Conservation (phyloP, 176 grass and related monocot species). For the Bromus sterilis region DNA sequence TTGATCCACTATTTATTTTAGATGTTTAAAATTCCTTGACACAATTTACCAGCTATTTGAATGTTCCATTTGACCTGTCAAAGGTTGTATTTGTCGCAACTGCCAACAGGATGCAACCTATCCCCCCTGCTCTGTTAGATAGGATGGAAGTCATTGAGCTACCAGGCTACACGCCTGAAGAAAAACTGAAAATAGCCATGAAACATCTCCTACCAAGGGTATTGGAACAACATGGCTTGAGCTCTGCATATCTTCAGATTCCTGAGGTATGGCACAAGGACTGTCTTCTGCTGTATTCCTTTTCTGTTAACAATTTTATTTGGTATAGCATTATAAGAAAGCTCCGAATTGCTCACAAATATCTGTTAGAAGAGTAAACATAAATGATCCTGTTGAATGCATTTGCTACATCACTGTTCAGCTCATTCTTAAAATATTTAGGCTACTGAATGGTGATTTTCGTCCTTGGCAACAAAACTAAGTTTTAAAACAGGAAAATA, state of each 20-base stretch:
- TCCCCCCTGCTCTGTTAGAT: constrained; percentile 85
- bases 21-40: constrained; percentile 43
- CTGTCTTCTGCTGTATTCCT: constrained; percentile 8
- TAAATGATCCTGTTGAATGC: not conserved
- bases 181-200: constrained; percentile 95
- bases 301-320: not conserved
- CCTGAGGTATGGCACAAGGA: constrained; percentile 59
- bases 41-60: constrained; percentile 75
- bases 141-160: constrained; percentile 98
- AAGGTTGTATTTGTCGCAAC: constrained; percentile 98
- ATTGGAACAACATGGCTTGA: constrained; percentile 91
- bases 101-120: constrained; percentile 89
- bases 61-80: constrained; percentile 96
- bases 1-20: constrained; percentile 1
- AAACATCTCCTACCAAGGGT: constrained; percentile 99
- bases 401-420: not conserved
- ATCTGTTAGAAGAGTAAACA: not conserved
- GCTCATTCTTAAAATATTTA: not conserved
- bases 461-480: not conserved
- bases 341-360: not conserved
- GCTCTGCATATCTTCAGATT: constrained; percentile 75
- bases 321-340: not conserved
- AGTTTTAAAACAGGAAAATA: not conserved
- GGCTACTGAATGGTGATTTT: not conserved
- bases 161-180: constrained; percentile 95